These are phyloP conservation scores for maize (Zea mays) DNA, from an alignment of 176 grass and related monocot genomes.

Conservation along the genomic window Zm-B73-REFERENCE-NAM-5.0 NC_050096.1:195754501-195755000, in stretches of 20 bases:
- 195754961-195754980: conserved; percentile 77
- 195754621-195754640: neutral
- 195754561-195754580: neutral
- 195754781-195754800: neutral
- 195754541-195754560: neutral
- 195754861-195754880: neutral
- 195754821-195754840: conserved; percentile 12
- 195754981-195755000: conserved; percentile 90
- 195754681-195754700: neutral
- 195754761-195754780: neutral
- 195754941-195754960: conserved; percentile 79
- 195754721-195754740: neutral
- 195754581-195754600: neutral
- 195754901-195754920: conserved; percentile 33
- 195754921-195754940: conserved; percentile 20
- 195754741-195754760: neutral
- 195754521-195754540: neutral
- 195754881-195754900: neutral
- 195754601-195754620: neutral
- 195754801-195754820: neutral
- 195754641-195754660: neutral
- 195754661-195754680: neutral
- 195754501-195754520: neutral
- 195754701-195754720: neutral
- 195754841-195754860: neutral